phyloP scores from a whole-genome alignment of 768 basidiomycete species.

The Tylopilus rubrobrunneus region DNA sequence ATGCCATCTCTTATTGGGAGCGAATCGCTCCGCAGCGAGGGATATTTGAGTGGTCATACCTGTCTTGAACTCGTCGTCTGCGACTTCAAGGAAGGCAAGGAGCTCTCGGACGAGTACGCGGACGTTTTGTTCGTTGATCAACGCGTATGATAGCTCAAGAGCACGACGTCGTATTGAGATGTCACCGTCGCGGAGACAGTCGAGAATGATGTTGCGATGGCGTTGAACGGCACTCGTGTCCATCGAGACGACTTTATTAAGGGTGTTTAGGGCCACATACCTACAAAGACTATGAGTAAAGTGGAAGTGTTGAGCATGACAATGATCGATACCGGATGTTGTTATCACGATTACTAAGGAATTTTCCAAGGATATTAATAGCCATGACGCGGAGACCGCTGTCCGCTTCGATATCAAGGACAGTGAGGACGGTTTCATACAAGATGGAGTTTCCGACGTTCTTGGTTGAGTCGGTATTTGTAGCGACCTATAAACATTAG shows the following conservation, averaged over 20 bases:
- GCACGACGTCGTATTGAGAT: slow-evolving; percentile 97
- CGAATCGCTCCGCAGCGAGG: slow-evolving; percentile 92
- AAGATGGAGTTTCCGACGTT: slow-evolving; percentile 98
- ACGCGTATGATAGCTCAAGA: slow-evolving; percentile 92
- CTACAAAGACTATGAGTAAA: slow-evolving; percentile 38
- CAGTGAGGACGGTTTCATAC: slow-evolving; percentile 95
- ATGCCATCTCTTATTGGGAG: slow-evolving; percentile 98
- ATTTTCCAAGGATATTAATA: slow-evolving; percentile 98
- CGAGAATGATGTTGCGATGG: slow-evolving; percentile 97
- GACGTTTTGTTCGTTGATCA: slow-evolving; percentile 94
- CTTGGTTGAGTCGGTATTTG: slow-evolving; percentile 95
- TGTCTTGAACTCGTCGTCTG: slow-evolving; percentile 98
- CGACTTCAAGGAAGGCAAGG: slow-evolving; percentile 94
- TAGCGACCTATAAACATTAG: slow-evolving; percentile 70
- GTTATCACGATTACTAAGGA: slow-evolving; percentile 95
- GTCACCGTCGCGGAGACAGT: slow-evolving; percentile 97
- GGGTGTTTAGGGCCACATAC: slow-evolving; percentile 95
- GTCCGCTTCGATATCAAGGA: slow-evolving; percentile 97
- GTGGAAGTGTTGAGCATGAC: neutral
- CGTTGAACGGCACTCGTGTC: slow-evolving; percentile 98
- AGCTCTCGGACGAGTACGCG: slow-evolving; percentile 89
- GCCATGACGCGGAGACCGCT: slow-evolving; percentile 96
- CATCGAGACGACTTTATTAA: slow-evolving; percentile 97
- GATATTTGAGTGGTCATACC: slow-evolving; percentile 98
- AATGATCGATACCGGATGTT: slow-evolving; percentile 80